Evolutionary conservation across 371 early-diverging fungal species (phyloP).

Genomic region (Sporodiniella umbellata): DNA sequence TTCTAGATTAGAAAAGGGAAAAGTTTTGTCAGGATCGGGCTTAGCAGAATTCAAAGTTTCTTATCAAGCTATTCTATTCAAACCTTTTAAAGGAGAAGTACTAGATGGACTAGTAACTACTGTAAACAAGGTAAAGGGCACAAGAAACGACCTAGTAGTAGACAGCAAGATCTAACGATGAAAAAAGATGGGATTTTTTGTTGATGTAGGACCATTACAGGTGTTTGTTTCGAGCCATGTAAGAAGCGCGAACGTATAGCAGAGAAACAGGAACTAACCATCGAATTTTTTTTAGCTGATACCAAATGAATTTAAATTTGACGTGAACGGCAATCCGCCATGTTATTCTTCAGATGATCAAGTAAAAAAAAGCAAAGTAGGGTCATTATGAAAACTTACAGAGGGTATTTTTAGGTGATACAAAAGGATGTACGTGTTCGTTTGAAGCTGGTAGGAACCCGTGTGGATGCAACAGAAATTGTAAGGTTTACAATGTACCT

Average conservation of each 20-base stretch:
- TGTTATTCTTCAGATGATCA: conserved; percentile 84
- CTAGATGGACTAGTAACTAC: conserved; percentile 94
- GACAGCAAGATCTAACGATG: neutral
- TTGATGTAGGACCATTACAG: conserved; percentile 94
- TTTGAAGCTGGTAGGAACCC: conserved; percentile 93
- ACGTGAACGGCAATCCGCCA: conserved; percentile 84
- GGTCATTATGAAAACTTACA: neutral
- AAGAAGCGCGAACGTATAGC: conserved; percentile 1
- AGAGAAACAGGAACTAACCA: neutral
- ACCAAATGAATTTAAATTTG: conserved; percentile 87
- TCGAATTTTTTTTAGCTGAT: conserved; percentile 58
- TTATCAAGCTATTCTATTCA: conserved; percentile 97
- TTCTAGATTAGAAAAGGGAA: conserved; percentile 75
- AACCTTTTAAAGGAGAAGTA: conserved; percentile 97
- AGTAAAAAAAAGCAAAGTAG: conserved; percentile 47
- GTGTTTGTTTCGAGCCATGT: conserved; percentile 95
- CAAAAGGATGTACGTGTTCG: conserved; percentile 90
- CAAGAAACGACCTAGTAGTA: neutral
- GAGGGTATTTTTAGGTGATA: conserved; percentile 56
- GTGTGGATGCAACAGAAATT: conserved; percentile 93
- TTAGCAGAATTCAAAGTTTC: conserved; percentile 90
- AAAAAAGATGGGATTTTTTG: conserved; percentile 93
- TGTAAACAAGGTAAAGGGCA: conserved; percentile 81
- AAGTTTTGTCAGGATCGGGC: conserved; percentile 84
- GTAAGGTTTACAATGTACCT: conserved; percentile 47